Evolutionary conservation across 495 filamentous ascomycete genomes (phyloP).

Genomic region (Aspergillus haitiensis): DNA sequence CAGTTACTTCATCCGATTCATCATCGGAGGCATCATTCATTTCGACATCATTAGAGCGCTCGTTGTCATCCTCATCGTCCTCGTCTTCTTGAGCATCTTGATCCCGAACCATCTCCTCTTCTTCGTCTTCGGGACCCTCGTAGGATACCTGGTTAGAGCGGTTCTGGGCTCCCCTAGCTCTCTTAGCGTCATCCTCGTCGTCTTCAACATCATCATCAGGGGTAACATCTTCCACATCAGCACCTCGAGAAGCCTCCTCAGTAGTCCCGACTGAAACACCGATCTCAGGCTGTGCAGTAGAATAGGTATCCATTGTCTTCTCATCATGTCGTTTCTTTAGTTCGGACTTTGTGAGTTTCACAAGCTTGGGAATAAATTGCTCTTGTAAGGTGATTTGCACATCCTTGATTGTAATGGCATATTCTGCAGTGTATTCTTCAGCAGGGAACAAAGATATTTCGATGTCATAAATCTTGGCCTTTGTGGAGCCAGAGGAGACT

Average conservation of each 20-base stretch:
- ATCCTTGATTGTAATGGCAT: conserved; percentile 76
- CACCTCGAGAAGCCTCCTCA: conserved; percentile 57
- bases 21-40: conserved; percentile 38
- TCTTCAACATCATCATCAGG: conserved; percentile 75
- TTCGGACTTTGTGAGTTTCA: conserved; percentile 66
- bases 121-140: conserved; percentile 87
- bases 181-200: conserved; percentile 83
- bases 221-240: conserved; percentile 58
- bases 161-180: conserved; percentile 70
- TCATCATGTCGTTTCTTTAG: conserved; percentile 73
- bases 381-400: conserved; percentile 76
- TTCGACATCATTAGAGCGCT: conserved; percentile 25
- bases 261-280: conserved; percentile 73
- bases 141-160: conserved; percentile 80
- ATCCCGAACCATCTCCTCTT: conserved; percentile 65
- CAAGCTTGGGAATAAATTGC: conserved; percentile 71
- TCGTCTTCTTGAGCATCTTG: conserved; percentile 44
- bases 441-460: conserved; percentile 79
- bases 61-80: conserved; percentile 42
- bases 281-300: conserved; percentile 74
- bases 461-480: conserved; percentile 83
- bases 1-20: conserved; percentile 40
- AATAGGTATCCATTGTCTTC: conserved; percentile 57
- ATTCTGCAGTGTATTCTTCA: conserved; percentile 78
- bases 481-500: conserved; percentile 62